phyloP scores from a whole-genome alignment of 139 green algal species.

The Coelastrella sp. region DNA sequence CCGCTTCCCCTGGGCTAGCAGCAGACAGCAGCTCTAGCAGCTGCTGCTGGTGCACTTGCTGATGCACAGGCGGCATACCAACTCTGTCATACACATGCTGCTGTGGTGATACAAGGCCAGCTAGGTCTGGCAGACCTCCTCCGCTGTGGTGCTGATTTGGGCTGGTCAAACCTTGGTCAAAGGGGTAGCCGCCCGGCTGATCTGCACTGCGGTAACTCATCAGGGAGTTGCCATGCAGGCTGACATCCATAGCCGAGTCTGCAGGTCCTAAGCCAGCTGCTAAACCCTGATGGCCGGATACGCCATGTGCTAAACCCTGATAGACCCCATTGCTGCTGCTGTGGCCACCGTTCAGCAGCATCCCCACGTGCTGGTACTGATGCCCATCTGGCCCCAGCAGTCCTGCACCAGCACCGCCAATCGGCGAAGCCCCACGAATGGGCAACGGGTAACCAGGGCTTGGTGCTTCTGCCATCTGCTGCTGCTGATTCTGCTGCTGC shows the following conservation, averaged over 20 bases:
- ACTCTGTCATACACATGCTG: conserved; percentile 1
- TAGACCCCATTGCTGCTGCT: not conserved
- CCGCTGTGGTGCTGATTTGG: conserved; percentile 16
- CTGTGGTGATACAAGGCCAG: conserved; percentile 10
- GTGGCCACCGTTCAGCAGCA: not conserved
- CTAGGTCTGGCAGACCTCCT: not conserved
- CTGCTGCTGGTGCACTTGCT: conserved; percentile 38
- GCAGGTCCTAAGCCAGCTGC: not conserved
- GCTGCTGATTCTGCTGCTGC: conserved; percentile 22
- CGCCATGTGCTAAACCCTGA: not conserved
- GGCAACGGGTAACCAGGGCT: not conserved
- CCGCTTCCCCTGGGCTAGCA: not conserved
- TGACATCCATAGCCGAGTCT: not conserved
- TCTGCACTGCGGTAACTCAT: conserved; percentile 23
- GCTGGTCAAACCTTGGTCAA: conserved; percentile 20
- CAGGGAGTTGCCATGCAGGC: not conserved
- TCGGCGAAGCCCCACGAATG: not conserved
- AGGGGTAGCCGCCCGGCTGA: not conserved
- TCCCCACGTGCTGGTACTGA: not conserved
- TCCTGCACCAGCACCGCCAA: not conserved
- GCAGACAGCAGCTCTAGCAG: conserved; percentile 46
- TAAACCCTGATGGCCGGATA: not conserved
- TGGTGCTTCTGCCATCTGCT: not conserved
- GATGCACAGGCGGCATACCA: not conserved
- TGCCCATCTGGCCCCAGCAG: not conserved